Conservation (phyloP, 148 eudicot species). For the Cornus kousa region DNA sequence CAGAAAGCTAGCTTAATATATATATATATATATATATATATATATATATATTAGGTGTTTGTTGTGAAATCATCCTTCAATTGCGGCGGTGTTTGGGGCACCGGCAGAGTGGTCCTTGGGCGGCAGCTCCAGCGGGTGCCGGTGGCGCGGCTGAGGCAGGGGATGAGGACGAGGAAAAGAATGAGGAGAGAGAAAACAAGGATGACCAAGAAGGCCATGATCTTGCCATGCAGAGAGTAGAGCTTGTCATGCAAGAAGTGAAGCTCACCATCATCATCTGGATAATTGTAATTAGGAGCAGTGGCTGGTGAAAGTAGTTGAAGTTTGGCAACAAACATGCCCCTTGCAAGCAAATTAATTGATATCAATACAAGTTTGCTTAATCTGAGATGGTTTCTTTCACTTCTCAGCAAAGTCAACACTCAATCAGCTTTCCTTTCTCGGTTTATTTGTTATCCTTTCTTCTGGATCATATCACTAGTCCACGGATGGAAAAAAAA, state of each 20-base stretch:
- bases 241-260: background rate
- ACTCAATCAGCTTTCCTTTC: too few species aligned
- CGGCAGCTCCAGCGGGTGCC: background rate
- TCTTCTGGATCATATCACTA: too few species aligned
- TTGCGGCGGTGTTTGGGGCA: background rate
- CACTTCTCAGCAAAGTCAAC: too few species aligned
- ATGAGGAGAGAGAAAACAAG: conserved; percentile 8
- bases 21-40: background rate
- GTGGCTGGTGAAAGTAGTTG: conserved; percentile 6
- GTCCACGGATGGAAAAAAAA: too few species aligned
- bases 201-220: conserved; percentile 9
- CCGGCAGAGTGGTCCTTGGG: background rate
- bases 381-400: too few species aligned
- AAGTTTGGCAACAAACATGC: background rate
- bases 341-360: too few species aligned
- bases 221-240: conserved; percentile 8
- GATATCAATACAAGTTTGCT: too few species aligned
- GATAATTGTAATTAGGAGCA: background rate
- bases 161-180: background rate
- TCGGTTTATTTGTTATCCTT: too few species aligned
- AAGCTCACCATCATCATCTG: background rate
- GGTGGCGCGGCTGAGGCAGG: background rate
- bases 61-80: background rate
- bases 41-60: background rate
- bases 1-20: too few species aligned